A percentile compares a stretch with the other conserved stretches of the same genome.
These are phyloP conservation scores for Amaranthus palmeri DNA, from an alignment of 148 eudicot genomes.

Conservation along the genomic window DNA sequence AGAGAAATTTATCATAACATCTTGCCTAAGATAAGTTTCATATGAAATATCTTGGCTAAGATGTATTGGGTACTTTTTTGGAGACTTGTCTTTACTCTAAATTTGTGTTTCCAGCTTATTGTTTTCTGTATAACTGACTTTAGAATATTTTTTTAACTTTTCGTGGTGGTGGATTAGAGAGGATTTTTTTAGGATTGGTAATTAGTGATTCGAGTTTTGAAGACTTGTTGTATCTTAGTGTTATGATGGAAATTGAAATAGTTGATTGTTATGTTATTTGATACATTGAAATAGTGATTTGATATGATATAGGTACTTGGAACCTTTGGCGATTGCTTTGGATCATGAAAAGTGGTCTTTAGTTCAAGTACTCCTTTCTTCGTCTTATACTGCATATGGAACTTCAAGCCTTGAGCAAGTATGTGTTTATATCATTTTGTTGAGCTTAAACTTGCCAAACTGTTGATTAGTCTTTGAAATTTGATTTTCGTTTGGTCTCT, in stretches of 20 bases:
- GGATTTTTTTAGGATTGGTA: background rate
- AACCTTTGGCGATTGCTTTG: constrained; percentile 89
- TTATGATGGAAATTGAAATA: background rate
- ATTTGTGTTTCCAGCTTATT: too few species aligned
- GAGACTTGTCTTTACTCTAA: too few species aligned
- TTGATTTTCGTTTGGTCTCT: background rate
- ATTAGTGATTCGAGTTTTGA: background rate
- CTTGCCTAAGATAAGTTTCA: too few species aligned
- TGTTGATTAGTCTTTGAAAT: background rate
- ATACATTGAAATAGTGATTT: background rate
- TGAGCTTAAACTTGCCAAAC: background rate
- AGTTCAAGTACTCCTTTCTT: constrained; percentile 85
- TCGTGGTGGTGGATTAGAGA: background rate
- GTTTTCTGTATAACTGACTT: background rate
- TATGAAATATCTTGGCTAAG: too few species aligned
- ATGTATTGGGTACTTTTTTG: too few species aligned
- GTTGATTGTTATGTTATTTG: background rate
- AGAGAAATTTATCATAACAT: too few species aligned
- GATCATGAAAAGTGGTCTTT: constrained; percentile 93
- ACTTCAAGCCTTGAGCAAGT: constrained; percentile 84
- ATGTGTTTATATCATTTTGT: constrained; percentile 12
- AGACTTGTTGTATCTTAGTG: background rate
- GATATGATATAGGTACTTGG: constrained; percentile 67
- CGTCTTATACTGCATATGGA: constrained; percentile 93
- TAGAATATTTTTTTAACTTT: background rate